Percentiles rank a stretch among this genome's conserved stretches.
These are phyloP conservation scores for Nicotiana noctiflora DNA, from an alignment of 257 asterid species.

Conservation along the genomic window DNA sequence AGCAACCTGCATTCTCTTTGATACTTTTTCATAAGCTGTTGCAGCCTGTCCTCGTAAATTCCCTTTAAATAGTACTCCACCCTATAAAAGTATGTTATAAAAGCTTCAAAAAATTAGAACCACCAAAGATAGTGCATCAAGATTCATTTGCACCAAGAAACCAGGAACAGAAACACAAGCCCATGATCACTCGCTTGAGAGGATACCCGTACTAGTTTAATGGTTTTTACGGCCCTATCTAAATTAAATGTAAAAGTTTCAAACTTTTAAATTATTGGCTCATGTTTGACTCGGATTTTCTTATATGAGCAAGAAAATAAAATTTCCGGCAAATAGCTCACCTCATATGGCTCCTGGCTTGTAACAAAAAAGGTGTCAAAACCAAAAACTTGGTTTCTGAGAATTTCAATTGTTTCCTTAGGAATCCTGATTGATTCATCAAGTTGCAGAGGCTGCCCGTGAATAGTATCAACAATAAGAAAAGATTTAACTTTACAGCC, in stretches of 20 bases:
- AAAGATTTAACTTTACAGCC: neutral
- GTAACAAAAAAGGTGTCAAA: slow-evolving; percentile 93
- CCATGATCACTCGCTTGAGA: neutral
- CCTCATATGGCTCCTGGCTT: slow-evolving; percentile 98
- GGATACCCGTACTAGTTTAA: neutral
- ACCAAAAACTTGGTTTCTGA: slow-evolving; percentile 89
- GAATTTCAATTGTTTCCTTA: slow-evolving; percentile 74
- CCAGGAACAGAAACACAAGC: neutral
- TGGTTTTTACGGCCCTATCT: neutral
- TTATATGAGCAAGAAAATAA: neutral
- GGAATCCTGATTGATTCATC: slow-evolving; percentile 75
- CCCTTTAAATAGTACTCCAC: slow-evolving; percentile 88
- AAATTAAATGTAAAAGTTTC: neutral
- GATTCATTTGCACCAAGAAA: neutral
- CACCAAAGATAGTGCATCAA: neutral
- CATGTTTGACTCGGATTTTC: slow-evolving; percentile 2
- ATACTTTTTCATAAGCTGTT: slow-evolving; percentile 71
- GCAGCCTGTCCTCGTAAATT: slow-evolving; percentile 88
- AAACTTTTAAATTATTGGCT: neutral
- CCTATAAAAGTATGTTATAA: slow-evolving; percentile 39
- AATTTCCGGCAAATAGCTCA: slow-evolving; percentile 27
- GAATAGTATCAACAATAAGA: slow-evolving; percentile 9
- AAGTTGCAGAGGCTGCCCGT: slow-evolving; percentile 55
- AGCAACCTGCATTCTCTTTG: slow-evolving; percentile 72
- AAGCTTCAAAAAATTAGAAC: neutral